A percentile compares a stretch with the other conserved stretches of the same genome.
Conservation (phyloP, 2,329 filamentous ascomycete species). For the Penicillium sp. region DNA sequence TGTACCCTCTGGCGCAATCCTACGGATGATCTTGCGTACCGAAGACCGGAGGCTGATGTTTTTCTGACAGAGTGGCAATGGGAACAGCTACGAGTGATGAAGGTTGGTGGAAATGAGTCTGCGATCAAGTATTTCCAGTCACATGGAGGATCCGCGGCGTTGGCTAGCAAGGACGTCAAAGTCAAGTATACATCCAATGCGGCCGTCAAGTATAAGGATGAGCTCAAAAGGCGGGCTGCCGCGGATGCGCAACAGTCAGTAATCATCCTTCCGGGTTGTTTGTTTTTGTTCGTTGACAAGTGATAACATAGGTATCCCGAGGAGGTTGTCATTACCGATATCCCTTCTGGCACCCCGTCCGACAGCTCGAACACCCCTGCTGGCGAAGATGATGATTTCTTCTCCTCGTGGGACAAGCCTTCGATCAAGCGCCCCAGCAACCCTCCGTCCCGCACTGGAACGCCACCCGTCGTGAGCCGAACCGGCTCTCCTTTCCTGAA, state of each 20-base stretch:
- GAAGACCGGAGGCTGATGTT: conserved; percentile 21
- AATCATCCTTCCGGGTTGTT: neutral
- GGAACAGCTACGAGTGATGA: conserved; percentile 96
- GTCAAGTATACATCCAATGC: conserved; percentile 92
- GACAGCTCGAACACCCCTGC: conserved; percentile 74
- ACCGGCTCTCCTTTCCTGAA: conserved; percentile 89
- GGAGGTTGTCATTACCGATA: conserved; percentile 82
- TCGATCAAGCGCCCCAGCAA: conserved; percentile 95
- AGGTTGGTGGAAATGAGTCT: conserved; percentile 96
- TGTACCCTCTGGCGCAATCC: conserved; percentile 40
- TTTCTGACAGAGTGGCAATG: conserved; percentile 81
- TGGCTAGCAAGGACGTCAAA: conserved; percentile 95
- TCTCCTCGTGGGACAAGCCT: conserved; percentile 98
- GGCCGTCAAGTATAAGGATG: conserved; percentile 97
- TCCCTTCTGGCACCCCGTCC: conserved; percentile 55
- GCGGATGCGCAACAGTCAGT: conserved; percentile 80
- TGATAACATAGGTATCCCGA: conserved; percentile 64
- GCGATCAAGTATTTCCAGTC: conserved; percentile 98
- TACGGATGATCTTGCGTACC: neutral
- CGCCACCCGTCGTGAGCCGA: conserved; percentile 75
- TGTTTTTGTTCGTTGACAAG: conserved; percentile 12
- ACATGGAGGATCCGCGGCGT: conserved; percentile 87
- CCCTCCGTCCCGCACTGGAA: conserved; percentile 83
- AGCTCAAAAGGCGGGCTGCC: conserved; percentile 80
- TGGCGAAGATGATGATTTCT: conserved; percentile 90